phyloP scores from a whole-genome alignment of 2,329 filamentous ascomycete genomes.

The Trichoderma sp. region DNA sequence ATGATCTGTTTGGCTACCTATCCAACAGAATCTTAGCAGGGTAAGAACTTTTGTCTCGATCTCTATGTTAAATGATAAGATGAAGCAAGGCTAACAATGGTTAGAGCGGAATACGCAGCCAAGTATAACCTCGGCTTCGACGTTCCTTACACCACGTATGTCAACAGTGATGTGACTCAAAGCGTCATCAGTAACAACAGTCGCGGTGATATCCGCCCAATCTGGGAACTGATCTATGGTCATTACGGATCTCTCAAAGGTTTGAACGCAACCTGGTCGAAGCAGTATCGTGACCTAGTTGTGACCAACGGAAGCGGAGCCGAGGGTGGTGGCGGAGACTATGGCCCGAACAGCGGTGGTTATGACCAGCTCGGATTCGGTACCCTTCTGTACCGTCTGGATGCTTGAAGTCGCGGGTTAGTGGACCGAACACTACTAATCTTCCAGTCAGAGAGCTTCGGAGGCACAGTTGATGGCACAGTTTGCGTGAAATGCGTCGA shows the following conservation, averaged over 20 bases:
- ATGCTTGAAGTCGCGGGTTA: background rate
- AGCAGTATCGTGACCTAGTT: background rate
- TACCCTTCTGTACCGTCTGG: background rate
- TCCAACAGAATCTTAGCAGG: background rate
- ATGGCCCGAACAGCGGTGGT: background rate
- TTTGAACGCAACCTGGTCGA: background rate
- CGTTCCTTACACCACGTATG: background rate
- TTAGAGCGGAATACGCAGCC: background rate
- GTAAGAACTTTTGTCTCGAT: background rate
- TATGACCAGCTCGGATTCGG: background rate
- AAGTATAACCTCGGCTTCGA: background rate
- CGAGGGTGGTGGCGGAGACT: background rate
- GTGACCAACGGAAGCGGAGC: background rate
- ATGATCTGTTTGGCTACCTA: background rate
- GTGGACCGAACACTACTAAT: too few relatives aligned
- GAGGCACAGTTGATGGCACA: fast-evolving
- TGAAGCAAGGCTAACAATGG: background rate
- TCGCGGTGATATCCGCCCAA: background rate
- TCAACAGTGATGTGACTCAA: background rate
- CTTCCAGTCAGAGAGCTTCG: background rate
- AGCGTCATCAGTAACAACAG: background rate
- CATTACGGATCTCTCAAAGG: background rate
- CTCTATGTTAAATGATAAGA: background rate
- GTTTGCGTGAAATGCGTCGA: background rate
- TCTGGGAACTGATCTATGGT: background rate